Evolutionary conservation across 208 protist species (phyloP), one percentile per base, ranked within the genome.

Genomic region (Phytomonas sp.): DNA sequence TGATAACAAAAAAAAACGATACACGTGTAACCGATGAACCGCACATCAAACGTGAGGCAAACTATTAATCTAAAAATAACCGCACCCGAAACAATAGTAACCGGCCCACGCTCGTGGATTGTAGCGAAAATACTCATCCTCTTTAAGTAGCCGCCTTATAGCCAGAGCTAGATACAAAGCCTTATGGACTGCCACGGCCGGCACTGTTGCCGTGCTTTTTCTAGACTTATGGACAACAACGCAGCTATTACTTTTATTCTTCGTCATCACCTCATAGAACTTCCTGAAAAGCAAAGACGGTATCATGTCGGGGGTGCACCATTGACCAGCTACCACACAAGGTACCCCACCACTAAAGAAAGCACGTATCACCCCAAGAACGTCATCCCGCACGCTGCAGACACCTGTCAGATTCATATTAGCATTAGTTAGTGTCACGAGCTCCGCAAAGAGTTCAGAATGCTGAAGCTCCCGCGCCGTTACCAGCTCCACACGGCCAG

Each of bases 271-370:
- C 59, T 78, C 60, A 75, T 94, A 94, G 72, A 96, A 93, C n/a
- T 74, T 72, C 23, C 70, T 71, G 45, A 96, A 91, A 26, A 96
- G 79, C 52, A 89, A 71, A 29, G 80, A 69, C 32, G 92, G 89
- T 33, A 83, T 71, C 87, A 96, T 92, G 70, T 96, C 92, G 0
- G 92, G 92, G 23, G 89, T 96, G 82, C 92, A 96, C 89, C 92
- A 96, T 80, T 91, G 88, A 19, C 82, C 80, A 7, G 77, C 72
- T 66, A 96, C 79, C 11, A 96, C 82, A 70, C 86, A 93, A 19
- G 89, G 87, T 62, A 87, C 88, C 4, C 89, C 89, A 69, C 79
- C 74, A 62, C 82, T 75, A 64, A 88, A 83, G 68, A 94, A 93
- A 32, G 77, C 78, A 14, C 92, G 85, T 65, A 89, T 65, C 5